Conservation (phyloP, 768 basidiomycete genomes). For the Lactarius hatsudake region DNA sequence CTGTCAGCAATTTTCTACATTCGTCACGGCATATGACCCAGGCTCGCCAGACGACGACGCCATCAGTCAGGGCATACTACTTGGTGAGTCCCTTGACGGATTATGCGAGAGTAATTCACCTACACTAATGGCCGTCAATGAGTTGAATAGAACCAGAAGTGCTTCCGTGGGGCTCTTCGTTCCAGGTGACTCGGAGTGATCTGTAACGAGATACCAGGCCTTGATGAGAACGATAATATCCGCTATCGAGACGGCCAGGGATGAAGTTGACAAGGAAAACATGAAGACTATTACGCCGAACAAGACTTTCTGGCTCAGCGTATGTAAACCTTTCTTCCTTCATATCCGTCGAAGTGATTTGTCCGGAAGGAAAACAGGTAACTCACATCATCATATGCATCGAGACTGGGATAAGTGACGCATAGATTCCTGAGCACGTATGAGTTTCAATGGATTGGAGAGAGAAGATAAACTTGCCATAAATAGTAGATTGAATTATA, state of each 20-base stretch:
- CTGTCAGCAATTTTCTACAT: not conserved
- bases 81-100: not conserved
- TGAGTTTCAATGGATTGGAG: not conserved
- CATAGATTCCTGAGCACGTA: not conserved
- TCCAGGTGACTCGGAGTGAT: not conserved
- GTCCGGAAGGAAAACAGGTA: not conserved
- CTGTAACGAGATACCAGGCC: not conserved
- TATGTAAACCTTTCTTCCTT: not conserved
- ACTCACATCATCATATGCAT: not conserved
- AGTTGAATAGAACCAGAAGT: not conserved
- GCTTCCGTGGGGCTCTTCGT: not conserved
- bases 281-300: not conserved
- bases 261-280: not conserved
- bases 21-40: slow-evolving; percentile 1
- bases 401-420: not conserved
- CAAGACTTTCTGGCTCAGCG: not conserved
- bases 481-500: not conserved
- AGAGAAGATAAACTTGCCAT: not conserved
- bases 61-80: not conserved
- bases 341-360: not conserved
- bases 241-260: not conserved
- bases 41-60: not conserved
- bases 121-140: not conserved
- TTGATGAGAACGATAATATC: not conserved
- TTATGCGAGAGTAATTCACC: not conserved